A percentile compares a stretch with the other conserved stretches of the same genome.
These are phyloP conservation scores for Schwanniomyces occidentalis DNA, from an alignment of 805 yeast species.

Conservation along the genomic window DNA sequence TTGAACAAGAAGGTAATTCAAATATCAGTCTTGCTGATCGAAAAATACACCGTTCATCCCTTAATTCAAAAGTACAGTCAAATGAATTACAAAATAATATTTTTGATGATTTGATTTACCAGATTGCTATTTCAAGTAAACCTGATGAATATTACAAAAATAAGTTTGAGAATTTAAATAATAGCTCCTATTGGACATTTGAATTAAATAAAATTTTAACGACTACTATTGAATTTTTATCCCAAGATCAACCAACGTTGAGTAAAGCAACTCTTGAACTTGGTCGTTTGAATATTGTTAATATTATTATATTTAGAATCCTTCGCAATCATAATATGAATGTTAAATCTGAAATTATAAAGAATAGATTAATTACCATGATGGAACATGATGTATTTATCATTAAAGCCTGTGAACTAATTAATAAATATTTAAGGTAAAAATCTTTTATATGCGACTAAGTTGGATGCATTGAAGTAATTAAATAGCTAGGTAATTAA, in stretches of 20 bases:
- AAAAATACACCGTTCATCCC: too few relatives aligned
- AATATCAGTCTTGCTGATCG: too few relatives aligned
- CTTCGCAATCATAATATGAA: constrained; percentile 5
- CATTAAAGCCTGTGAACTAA: constrained; percentile 6
- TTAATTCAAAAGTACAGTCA: too few relatives aligned
- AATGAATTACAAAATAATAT: neutral
- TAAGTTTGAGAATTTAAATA: constrained; percentile 8
- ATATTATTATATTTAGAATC: constrained; percentile 5
- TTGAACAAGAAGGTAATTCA: too few relatives aligned
- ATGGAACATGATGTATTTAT: constrained; percentile 19
- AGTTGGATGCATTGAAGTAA: too few relatives aligned
- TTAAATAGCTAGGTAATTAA: too few relatives aligned
- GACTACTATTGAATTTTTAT: constrained; percentile 18
- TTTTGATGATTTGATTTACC: constrained; percentile 8
- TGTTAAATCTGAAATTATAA: constrained; percentile 8
- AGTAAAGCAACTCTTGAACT: constrained; percentile 7
- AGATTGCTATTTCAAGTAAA: constrained; percentile 5
- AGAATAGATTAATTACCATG: constrained; percentile 16
- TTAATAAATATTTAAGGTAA: constrained; percentile 2
- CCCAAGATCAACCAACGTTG: constrained; percentile 6
- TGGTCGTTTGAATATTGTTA: constrained; percentile 10
- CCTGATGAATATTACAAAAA: constrained; percentile 14
- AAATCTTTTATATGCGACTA: too few relatives aligned
- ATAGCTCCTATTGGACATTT: constrained; percentile 17
- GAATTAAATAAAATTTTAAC: constrained; percentile 15